phyloP scores from a whole-genome alignment of 306 rosid species.

The Sindora glabra region DNA sequence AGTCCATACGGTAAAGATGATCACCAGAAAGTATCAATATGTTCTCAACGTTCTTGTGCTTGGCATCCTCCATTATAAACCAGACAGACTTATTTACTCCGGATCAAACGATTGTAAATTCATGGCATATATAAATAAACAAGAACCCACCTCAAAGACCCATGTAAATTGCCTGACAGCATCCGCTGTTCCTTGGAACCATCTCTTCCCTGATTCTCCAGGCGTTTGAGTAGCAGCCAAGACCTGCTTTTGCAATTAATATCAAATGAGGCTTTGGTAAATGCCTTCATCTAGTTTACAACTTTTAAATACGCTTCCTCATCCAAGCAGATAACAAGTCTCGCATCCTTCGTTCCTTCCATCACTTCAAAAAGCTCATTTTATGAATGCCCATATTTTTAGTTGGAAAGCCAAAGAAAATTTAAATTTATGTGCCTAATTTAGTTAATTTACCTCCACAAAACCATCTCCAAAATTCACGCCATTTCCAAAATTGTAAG shows the following conservation, averaged over 20 bases:
- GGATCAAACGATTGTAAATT: no score
- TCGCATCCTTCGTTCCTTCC: neutral
- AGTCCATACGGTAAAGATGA: conserved; percentile 89
- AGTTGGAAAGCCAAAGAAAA: neutral
- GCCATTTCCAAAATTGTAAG: conserved; percentile 69
- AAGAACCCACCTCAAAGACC: conserved; percentile 80
- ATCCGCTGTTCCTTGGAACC: conserved; percentile 98
- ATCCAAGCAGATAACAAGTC: neutral
- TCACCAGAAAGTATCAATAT: conserved; percentile 74
- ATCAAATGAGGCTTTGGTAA: neutral
- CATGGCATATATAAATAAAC: no score
- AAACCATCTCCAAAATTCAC: conserved; percentile 78
- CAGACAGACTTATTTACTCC: no score
- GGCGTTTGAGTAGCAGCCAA: conserved; percentile 95
- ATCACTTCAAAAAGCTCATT: no score
- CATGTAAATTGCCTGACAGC: conserved; percentile 89
- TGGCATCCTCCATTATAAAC: no score
- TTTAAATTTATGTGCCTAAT: neutral
- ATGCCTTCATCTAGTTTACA: neutral
- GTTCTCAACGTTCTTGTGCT: conserved; percentile 69
- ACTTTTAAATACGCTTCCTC: neutral
- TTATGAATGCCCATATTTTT: neutral
- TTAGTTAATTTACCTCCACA: conserved; percentile 59
- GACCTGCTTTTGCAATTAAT: conserved; percentile 42
- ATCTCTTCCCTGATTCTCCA: conserved; percentile 78